A percentile compares a stretch with the other conserved stretches of the same genome.
Evolutionary conservation across 2,329 filamentous ascomycete species (phyloP).

Genomic region (Teratosphaeria gauchensis): DNA sequence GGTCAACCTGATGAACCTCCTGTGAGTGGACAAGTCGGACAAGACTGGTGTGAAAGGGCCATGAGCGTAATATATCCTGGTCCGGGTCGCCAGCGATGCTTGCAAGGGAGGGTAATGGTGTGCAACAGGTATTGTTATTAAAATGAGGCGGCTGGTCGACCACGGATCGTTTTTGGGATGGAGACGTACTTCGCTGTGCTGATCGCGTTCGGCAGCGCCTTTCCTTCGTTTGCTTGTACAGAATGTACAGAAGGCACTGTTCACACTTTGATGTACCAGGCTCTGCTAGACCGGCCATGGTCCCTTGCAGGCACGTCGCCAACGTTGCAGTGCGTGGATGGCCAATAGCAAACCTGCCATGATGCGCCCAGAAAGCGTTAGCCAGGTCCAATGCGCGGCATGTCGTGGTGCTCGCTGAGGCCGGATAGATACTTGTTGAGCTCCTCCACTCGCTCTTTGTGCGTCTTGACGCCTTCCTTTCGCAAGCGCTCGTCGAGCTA

Average conservation of each 20-base stretch:
- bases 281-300: not conserved
- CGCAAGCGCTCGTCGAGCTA: conserved; percentile 74
- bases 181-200: not conserved
- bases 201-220: not conserved
- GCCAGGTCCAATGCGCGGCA: conserved; percentile 55
- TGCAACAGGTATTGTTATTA: not conserved
- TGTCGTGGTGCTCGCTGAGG: conserved; percentile 95
- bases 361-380: conserved; percentile 28
- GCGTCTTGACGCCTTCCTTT: conserved; percentile 83
- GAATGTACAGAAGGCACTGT: not conserved
- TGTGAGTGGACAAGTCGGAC: not conserved
- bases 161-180: not conserved
- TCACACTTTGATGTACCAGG: not conserved
- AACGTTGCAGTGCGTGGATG: not conserved
- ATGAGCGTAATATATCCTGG: not conserved
- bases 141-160: not conserved
- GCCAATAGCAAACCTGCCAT: not conserved
- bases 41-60: not conserved
- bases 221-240: not conserved
- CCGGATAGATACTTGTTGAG: conserved; percentile 87
- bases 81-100: not conserved
- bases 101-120: not conserved
- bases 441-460: conserved; percentile 93
- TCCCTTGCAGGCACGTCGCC: not conserved
- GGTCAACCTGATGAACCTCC: conserved; percentile 4